Evolutionary conservation across 1,284 basidiomycete species (phyloP).

Genomic region (Apiotrichum mycotoxinovorans): DNA sequence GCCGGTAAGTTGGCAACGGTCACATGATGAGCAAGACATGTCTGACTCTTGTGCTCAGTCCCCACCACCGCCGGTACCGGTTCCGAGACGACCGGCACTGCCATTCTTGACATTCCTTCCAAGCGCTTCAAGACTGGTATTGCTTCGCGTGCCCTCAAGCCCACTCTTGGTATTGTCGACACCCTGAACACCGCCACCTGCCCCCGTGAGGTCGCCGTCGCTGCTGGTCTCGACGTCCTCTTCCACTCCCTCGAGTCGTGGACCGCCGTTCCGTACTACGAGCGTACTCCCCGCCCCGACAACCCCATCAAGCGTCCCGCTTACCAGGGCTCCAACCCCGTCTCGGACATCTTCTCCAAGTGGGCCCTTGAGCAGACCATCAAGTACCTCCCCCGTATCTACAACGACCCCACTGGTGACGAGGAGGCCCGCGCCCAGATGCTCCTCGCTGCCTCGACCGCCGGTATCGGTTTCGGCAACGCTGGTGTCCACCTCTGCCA

Average conservation of each 20-base stretch:
- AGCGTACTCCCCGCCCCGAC: constrained; percentile 78
- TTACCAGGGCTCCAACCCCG: constrained; percentile 94
- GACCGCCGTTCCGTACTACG: constrained; percentile 60
- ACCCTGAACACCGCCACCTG: constrained; percentile 82
- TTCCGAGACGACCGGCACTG: constrained; percentile 95
- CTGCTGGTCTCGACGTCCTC: constrained; percentile 84
- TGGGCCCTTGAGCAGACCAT: constrained; percentile 92
- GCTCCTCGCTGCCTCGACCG: constrained; percentile 63
- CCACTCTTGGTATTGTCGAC: constrained; percentile 81
- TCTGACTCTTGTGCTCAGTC: constrained; percentile 47
- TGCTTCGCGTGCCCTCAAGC: constrained; percentile 84
- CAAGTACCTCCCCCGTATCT: constrained; percentile 82
- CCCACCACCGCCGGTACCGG: constrained; percentile 96
- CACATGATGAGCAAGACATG: not conserved
- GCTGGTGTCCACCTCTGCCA: constrained; percentile 81
- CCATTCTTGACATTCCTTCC: constrained; percentile 81
- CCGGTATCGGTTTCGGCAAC: constrained; percentile 94
- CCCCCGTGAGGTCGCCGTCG: constrained; percentile 79
- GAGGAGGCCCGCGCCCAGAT: constrained; percentile 83
- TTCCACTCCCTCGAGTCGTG: constrained; percentile 88
- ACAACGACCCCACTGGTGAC: constrained; percentile 68
- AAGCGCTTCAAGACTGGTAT: constrained; percentile 94
- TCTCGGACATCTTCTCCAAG: constrained; percentile 90
- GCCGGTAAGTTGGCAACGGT: constrained; percentile 51
- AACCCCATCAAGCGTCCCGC: constrained; percentile 82